Evolutionary conservation across 202 grass and related monocot genomes (phyloP).

Genomic region (Eragrostis tef): DNA sequence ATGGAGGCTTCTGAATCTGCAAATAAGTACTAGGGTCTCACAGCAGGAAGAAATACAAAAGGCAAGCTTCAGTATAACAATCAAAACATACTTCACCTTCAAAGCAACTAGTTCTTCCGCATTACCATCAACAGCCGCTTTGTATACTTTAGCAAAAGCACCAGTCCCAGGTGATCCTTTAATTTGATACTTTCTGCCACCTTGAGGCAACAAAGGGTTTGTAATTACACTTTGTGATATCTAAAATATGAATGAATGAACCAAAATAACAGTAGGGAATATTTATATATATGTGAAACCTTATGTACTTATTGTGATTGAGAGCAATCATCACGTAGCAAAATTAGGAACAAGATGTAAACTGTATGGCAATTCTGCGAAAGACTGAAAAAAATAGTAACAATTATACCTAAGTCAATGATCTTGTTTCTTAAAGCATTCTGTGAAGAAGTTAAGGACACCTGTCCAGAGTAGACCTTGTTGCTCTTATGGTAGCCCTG

Average conservation of each 20-base stretch:
- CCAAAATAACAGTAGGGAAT: constrained; percentile 15
- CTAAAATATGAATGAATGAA: constrained; percentile 1
- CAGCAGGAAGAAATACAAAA: constrained; percentile 31
- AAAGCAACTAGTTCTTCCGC: constrained; percentile 71
- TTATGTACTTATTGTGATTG: constrained; percentile 21
- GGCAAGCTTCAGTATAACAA: constrained; percentile 34
- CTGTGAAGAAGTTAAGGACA: constrained; percentile 67
- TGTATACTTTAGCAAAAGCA: constrained; percentile 88
- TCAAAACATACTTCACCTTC: constrained; percentile 63
- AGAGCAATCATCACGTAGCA: constrained; percentile 19
- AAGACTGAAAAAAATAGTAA: constrained; percentile 34
- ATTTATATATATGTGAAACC: not conserved
- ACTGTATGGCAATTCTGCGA: constrained; percentile 28
- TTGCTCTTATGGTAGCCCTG: constrained; percentile 83
- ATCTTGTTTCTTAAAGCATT: constrained; percentile 74
- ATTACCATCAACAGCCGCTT: constrained; percentile 76
- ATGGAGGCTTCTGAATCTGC: constrained; percentile 85
- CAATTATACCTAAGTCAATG: constrained; percentile 77
- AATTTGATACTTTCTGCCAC: constrained; percentile 79
- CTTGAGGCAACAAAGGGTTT: constrained; percentile 50
- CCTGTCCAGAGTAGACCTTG: constrained; percentile 78
- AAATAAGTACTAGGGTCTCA: constrained; percentile 45
- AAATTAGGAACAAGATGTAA: constrained; percentile 25
- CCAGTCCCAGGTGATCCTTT: constrained; percentile 79
- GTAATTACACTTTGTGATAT: constrained; percentile 40